Evolutionary conservation across 768 basidiomycete species (phyloP), one percentile per base, ranked within the genome.

Genomic region (Russula griseocarnosa): DNA sequence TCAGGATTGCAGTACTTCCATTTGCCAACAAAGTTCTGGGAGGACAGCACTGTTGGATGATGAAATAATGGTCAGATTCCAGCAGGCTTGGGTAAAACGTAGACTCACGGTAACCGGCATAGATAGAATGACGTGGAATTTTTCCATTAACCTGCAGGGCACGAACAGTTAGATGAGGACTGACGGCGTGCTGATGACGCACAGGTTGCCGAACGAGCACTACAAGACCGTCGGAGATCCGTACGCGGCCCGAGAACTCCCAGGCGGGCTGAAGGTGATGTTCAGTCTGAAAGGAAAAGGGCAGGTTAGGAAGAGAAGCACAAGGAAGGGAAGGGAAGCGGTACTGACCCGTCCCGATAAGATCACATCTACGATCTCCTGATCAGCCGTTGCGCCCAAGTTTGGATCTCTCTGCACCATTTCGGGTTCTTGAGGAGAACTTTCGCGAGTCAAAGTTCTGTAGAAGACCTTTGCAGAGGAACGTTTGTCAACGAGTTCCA

Each of bases 1-100:
- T 49, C 60, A n/a, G 58, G 60, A 46, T 24, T 49, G 44, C 32
- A 52, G 28, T 54, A 55, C 49, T 56, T 60, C 59, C 66, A 67
- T 55, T 51, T 55, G 20, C 68, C 68, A 40, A 67, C 66, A 22
- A 69, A 32, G 53, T 69, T 58, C 22, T 67, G 66, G n/a, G 62
- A 63, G n/a, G 68, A 67, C 20, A 67, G 38, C 11, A 69, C 68
- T 69, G 32, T 42, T n/a, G 14, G 11, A 51, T 14, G 28, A 36
- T 36, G 36, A 36, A 34, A 36, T 8, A 24, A 16, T 40, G 50
- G 14, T 63, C 28, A 66, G 38, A 22, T 28, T 24, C 14, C 13
- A 16, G 10, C 9, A 38, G 2, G 10, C 3, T 8, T 5, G 32
- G 3, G n/a, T 14, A 7, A 44, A n/a, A 30, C 7, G 1, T 6